Percentiles rank a stretch among this genome's conserved stretches.
Conservation (phyloP, 176 grass and related monocot genomes). For the Paspalum vaginatum region DNA sequence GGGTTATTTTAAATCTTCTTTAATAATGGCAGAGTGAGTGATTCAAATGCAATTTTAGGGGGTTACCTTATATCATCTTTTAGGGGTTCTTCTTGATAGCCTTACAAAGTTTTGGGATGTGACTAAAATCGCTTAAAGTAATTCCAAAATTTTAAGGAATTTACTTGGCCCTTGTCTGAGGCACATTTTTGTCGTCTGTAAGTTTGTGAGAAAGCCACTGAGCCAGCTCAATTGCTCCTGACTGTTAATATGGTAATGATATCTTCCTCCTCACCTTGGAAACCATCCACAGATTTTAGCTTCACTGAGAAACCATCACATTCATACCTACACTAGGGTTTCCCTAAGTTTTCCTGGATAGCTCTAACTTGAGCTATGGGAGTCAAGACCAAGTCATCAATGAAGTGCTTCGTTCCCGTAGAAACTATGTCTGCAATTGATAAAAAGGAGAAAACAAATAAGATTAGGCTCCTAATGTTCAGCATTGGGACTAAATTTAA, state of each 20-base stretch:
- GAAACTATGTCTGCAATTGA: background rate
- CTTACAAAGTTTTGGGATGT: too few species aligned
- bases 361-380: background rate
- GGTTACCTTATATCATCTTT: too few species aligned
- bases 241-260: background rate
- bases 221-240: background rate
- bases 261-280: background rate
- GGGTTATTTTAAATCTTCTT: too few species aligned
- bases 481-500: background rate
- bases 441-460: background rate
- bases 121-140: too few species aligned
- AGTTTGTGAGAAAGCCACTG: constrained; percentile 1
- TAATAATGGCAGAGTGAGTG: too few species aligned
- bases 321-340: background rate
- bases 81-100: too few species aligned
- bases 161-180: background rate
- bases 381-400: background rate
- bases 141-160: too few species aligned
- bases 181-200: background rate
- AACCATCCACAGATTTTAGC: constrained; percentile 3
- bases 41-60: too few species aligned
- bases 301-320: constrained; percentile 7
- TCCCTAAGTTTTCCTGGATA: background rate
- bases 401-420: background rate
- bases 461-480: background rate